phyloP scores from a whole-genome alignment of 768 basidiomycete species.

The Chalciporus sphaerocephalus region DNA sequence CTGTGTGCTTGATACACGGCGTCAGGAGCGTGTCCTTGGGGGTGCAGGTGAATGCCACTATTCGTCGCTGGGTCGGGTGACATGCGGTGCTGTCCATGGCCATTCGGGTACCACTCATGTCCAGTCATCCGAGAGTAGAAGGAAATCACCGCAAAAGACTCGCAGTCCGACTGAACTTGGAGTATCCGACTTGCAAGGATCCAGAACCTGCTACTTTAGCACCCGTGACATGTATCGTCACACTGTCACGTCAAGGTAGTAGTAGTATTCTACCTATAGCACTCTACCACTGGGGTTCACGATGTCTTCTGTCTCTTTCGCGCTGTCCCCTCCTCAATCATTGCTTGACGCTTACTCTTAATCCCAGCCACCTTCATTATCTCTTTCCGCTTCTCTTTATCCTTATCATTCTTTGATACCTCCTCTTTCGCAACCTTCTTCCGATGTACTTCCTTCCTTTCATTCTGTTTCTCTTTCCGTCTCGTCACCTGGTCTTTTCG shows the following conservation, averaged over 20 bases:
- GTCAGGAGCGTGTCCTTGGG: conserved; percentile 33
- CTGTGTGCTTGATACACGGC: conserved; percentile 65
- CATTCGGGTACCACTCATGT: conserved; percentile 25
- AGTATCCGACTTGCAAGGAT: background rate
- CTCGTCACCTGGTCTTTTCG: conserved; percentile 80
- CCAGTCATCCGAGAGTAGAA: conserved; percentile 21
- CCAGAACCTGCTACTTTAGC: too few relatives aligned
- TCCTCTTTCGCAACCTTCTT: conserved; percentile 76
- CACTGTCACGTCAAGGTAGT: background rate
- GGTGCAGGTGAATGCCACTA: conserved; percentile 1
- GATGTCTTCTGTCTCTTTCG: conserved; percentile 50
- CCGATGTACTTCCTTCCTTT: conserved; percentile 59
- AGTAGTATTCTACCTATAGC: too few relatives aligned
- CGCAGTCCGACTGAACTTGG: background rate
- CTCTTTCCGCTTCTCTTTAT: conserved; percentile 73
- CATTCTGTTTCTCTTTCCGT: conserved; percentile 84
- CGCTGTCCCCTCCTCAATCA: conserved; percentile 52
- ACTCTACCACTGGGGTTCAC: background rate
- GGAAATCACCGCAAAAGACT: background rate
- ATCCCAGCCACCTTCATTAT: conserved; percentile 68
- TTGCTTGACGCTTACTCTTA: conserved; percentile 65
- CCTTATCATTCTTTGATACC: conserved; percentile 56
- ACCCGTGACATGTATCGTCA: background rate
- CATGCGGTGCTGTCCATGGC: conserved; percentile 14
- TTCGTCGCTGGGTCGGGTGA: conserved; percentile 9